Evolutionary conservation across 2,329 filamentous ascomycete species (phyloP).

Genomic region (Magnaporthiopsis rhizophila): DNA sequence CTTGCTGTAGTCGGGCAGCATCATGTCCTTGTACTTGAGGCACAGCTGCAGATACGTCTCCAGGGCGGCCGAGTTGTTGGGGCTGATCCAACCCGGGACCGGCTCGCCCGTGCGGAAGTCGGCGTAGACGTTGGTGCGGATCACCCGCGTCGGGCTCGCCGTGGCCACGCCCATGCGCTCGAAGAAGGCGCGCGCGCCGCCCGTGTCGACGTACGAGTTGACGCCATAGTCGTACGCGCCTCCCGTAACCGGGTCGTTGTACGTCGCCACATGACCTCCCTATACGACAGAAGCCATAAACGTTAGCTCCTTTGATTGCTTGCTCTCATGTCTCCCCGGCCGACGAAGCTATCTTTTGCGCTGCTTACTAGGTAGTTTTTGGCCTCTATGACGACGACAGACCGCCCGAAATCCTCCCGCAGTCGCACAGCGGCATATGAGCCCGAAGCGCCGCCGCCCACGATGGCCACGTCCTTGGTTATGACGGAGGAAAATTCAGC

Average conservation of each 20-base stretch:
- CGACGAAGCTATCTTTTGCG: too few relatives aligned
- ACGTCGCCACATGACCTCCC: slow-evolving; percentile 43
- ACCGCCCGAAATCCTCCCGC: slow-evolving; percentile 25
- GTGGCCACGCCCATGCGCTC: slow-evolving; percentile 30
- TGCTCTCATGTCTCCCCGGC: too few relatives aligned
- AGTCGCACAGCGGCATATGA: slow-evolving; percentile 27
- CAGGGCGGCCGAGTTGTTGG: slow-evolving; percentile 11
- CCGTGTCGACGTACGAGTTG: slow-evolving; percentile 27
- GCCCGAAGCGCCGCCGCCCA: slow-evolving; percentile 30
- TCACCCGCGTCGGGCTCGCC: slow-evolving; percentile 15
- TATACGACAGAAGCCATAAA: slow-evolving; percentile 13
- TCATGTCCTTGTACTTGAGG: slow-evolving; percentile 22
- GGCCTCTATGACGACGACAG: slow-evolving; percentile 28
- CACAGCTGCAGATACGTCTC: slow-evolving; percentile 16
- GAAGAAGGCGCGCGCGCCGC: slow-evolving; percentile 34
- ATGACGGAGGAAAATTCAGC: slow-evolving; percentile 10
- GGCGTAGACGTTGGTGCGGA: slow-evolving; percentile 23
- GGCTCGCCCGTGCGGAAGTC: slow-evolving; percentile 28
- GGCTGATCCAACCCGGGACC: slow-evolving; percentile 18
- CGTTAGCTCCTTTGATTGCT: too few relatives aligned
- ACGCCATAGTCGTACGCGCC: slow-evolving; percentile 27
- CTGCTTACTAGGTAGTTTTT: slow-evolving; percentile 21
- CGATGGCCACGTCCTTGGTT: slow-evolving; percentile 25
- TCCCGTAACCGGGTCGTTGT: slow-evolving; percentile 31
- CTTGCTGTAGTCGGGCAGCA: slow-evolving; percentile 27